phyloP scores from a whole-genome alignment of 2,329 filamentous ascomycete species.

The Neonectria faginata region DNA sequence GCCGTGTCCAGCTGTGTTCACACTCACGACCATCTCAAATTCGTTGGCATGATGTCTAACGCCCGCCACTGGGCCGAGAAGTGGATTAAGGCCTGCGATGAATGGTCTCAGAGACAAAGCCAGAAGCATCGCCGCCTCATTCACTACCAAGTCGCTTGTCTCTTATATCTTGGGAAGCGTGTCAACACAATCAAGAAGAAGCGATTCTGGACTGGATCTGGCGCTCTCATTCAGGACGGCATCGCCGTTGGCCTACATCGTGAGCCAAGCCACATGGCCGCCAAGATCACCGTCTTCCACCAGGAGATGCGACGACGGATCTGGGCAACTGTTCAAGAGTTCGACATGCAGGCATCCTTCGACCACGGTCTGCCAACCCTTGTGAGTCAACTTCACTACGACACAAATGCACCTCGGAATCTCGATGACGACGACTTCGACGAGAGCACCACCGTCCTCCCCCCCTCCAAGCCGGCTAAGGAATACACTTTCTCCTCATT shows the following conservation, averaged over 20 bases:
- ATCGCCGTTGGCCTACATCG: conserved; percentile 70
- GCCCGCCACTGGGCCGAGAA: conserved; percentile 66
- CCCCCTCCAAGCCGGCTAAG: conserved; percentile 61
- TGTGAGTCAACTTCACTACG: conserved; percentile 67
- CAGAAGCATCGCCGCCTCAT: conserved; percentile 71
- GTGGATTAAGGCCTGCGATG: conserved; percentile 68
- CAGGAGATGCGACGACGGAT: conserved; percentile 72
- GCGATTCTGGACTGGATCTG: conserved; percentile 70
- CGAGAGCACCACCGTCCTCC: conserved; percentile 63
- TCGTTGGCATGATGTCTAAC: conserved; percentile 69
- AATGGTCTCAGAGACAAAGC: conserved; percentile 67
- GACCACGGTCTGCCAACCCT: conserved; percentile 70
- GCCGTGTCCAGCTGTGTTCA: conserved; percentile 69
- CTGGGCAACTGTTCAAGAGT: conserved; percentile 72
- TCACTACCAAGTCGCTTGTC: conserved; percentile 70
- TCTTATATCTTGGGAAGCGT: conserved; percentile 70
- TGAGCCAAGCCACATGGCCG: conserved; percentile 66
- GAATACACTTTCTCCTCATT: conserved; percentile 71
- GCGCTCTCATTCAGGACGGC: conserved; percentile 67
- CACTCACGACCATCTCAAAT: conserved; percentile 64
- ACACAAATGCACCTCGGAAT: conserved; percentile 67
- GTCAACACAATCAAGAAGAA: conserved; percentile 75
- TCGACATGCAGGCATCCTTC: conserved; percentile 71
- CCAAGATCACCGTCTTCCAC: conserved; percentile 68
- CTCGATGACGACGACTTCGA: conserved; percentile 69